phyloP scores from a whole-genome alignment of 768 basidiomycete genomes.

The Termitomyces sp. region DNA sequence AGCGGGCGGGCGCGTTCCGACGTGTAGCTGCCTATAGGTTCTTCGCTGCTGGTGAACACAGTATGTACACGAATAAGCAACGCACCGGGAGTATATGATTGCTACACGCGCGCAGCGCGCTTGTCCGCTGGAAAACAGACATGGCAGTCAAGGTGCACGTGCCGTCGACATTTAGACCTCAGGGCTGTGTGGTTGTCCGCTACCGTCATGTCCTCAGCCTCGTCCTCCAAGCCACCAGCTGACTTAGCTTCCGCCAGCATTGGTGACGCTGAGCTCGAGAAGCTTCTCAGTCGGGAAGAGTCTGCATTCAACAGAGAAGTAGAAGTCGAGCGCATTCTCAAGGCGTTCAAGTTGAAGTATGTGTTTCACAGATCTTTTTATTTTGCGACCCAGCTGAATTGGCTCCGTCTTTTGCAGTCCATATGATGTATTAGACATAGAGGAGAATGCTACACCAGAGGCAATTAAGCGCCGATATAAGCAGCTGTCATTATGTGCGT shows the following conservation, averaged over 20 bases:
- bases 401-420: slow-evolving; percentile 47
- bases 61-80: background rate
- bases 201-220: slow-evolving; percentile 15
- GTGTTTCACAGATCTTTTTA: slow-evolving; percentile 17
- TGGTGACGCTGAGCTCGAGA: slow-evolving; percentile 64
- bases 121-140: slow-evolving; percentile 9
- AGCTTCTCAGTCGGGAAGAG: slow-evolving; percentile 72
- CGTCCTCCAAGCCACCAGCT: slow-evolving; percentile 18
- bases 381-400: slow-evolving; percentile 1
- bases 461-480: slow-evolving; percentile 89
- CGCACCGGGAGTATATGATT: slow-evolving; percentile 3
- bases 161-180: background rate
- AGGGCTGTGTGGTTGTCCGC: background rate
- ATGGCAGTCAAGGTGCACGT: slow-evolving; percentile 6
- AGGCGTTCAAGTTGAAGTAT: slow-evolving; percentile 95
- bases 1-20: background rate
- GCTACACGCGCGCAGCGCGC: background rate
- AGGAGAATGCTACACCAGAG: slow-evolving; percentile 60
- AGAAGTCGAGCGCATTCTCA: slow-evolving; percentile 88
- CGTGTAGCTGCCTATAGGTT: slow-evolving; percentile 9
- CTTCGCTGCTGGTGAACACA: slow-evolving; percentile 6
- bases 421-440: slow-evolving; percentile 89
- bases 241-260: slow-evolving; percentile 10
- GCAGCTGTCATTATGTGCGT: slow-evolving; percentile 79
- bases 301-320: slow-evolving; percentile 83